phyloP scores from a whole-genome alignment of 108 stramenopile genomes.

The Asterionellopsis glacialis region DNA sequence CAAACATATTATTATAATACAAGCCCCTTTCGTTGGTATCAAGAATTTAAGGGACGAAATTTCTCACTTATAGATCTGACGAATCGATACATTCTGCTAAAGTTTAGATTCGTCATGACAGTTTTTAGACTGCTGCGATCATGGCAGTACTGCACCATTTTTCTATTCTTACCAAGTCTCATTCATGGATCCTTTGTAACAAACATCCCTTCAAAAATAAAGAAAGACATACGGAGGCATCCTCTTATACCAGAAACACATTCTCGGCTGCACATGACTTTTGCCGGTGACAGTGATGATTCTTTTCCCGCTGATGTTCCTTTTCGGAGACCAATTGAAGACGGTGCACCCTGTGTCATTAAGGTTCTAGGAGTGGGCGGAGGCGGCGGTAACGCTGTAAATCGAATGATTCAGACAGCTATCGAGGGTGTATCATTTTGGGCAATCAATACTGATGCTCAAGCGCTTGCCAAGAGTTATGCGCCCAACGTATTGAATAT shows the following conservation, averaged over 20 bases:
- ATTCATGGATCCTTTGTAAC: neutral
- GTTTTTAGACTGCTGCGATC: too few species aligned
- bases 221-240: neutral
- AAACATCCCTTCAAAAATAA: too few species aligned
- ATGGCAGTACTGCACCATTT: too few species aligned
- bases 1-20: too few species aligned
- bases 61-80: too few species aligned
- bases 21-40: too few species aligned
- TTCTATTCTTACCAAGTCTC: neutral
- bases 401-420: slow-evolving; percentile 61
- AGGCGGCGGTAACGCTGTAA: slow-evolving; percentile 52
- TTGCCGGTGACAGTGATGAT: neutral
- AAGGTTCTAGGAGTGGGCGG: slow-evolving; percentile 64
- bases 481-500: slow-evolving; percentile 40
- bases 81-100: too few species aligned
- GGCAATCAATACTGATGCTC: slow-evolving; percentile 74
- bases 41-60: too few species aligned
- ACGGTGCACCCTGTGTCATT: slow-evolving; percentile 30
- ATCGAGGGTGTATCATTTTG: slow-evolving; percentile 64
- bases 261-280: neutral
- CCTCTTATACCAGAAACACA: neutral
- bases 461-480: slow-evolving; percentile 40
- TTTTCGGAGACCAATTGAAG: neutral
- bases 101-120: too few species aligned
- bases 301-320: neutral